Conservation (phyloP, 805 yeast species). For the Candida sakaeoensis region DNA sequence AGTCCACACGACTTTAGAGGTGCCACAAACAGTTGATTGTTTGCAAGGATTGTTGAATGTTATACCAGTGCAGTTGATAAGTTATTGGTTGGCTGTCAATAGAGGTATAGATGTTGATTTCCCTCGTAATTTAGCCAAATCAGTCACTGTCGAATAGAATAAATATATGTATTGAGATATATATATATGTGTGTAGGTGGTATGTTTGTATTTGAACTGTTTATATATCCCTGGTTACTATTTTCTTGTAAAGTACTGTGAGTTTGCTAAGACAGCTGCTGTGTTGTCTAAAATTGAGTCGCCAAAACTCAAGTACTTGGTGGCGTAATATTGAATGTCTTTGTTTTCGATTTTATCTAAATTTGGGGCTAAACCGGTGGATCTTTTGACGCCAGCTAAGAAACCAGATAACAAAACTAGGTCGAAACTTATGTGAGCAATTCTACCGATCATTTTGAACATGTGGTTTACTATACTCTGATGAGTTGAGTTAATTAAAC, state of each 20-base stretch:
- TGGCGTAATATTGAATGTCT: slow-evolving; percentile 48
- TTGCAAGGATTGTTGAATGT: slow-evolving; percentile 94
- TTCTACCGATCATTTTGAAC: slow-evolving; percentile 43
- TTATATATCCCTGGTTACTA: neutral
- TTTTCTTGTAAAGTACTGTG: slow-evolving; percentile 64
- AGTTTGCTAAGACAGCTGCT: slow-evolving; percentile 64
- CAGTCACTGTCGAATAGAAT: slow-evolving; percentile 81
- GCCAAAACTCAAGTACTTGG: slow-evolving; percentile 77
- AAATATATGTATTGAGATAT: neutral
- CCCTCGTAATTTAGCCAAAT: slow-evolving; percentile 97
- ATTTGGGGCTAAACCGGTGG: slow-evolving; percentile 64
- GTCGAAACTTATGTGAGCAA: slow-evolving; percentile 56
- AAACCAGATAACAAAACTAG: slow-evolving; percentile 61
- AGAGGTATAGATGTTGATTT: slow-evolving; percentile 96
- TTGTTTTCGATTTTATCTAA: slow-evolving; percentile 40
- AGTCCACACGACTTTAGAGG: slow-evolving; percentile 71
- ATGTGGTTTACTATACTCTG: no score
- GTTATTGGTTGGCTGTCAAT: slow-evolving; percentile 94
- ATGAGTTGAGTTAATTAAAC: no score
- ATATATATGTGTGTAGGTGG: no score
- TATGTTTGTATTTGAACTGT: no score
- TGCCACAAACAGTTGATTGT: slow-evolving; percentile 95
- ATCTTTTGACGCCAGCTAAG: slow-evolving; percentile 68
- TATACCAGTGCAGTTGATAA: slow-evolving; percentile 90
- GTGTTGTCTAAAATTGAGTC: slow-evolving; percentile 75